These are phyloP conservation scores for Ganoderma sinense DNA, from an alignment of 1,284 basidiomycete genomes.

Conservation along the genomic window DNA sequence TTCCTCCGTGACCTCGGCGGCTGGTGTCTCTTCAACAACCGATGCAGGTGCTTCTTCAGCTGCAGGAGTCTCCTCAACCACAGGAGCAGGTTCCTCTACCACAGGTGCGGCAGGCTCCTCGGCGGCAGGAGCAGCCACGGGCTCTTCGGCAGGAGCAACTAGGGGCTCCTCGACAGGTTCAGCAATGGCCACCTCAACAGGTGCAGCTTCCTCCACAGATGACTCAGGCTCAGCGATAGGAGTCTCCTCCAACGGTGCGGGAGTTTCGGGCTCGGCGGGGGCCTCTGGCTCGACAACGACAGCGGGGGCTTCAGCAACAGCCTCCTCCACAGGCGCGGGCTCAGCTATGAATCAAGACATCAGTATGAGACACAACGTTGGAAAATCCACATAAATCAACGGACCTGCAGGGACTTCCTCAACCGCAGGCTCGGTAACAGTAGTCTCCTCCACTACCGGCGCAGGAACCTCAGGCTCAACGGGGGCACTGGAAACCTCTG, in stretches of 20 bases:
- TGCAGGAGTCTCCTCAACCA: background rate
- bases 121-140: background rate
- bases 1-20: constrained; percentile 10
- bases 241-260: constrained; percentile 2
- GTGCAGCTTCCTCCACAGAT: too few species aligned
- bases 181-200: too few species aligned
- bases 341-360: background rate
- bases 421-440: background rate
- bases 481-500: background rate
- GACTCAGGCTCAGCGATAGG: background rate
- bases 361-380: background rate
- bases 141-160: background rate
- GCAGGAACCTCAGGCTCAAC: background rate
- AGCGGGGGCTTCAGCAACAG: background rate
- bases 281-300: background rate
- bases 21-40: constrained; percentile 2
- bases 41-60: constrained; percentile 4
- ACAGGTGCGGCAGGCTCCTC: constrained; percentile 10
- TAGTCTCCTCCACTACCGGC: background rate
- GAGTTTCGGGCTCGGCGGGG: background rate
- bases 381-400: background rate
- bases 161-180: constrained; percentile 4
- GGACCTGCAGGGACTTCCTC: constrained; percentile 1
- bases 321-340: background rate
- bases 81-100: background rate